These are phyloP conservation scores for Cutaneotrichosporon sp. DNA, from an alignment of 1,284 basidiomycete species.

Conservation along the genomic window DNA sequence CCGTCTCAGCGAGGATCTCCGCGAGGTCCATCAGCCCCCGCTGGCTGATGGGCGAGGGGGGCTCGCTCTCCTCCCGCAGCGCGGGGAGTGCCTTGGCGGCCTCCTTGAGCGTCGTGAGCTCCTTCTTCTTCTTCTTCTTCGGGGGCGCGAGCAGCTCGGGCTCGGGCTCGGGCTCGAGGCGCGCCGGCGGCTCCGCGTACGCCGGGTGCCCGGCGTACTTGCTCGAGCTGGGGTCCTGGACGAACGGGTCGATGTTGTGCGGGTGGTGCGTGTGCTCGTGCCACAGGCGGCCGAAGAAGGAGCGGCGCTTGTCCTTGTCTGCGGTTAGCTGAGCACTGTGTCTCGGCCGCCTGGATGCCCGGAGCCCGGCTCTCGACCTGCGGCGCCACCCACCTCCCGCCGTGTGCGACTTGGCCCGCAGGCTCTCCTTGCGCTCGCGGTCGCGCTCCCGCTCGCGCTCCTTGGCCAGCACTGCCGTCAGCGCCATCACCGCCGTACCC, in stretches of 20 bases:
- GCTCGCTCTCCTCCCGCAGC: neutral
- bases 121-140: neutral
- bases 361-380: too few species aligned
- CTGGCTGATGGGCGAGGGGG: neutral
- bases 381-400: neutral
- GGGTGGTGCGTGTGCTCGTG: neutral
- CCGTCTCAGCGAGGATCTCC: neutral
- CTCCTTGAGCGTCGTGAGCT: neutral
- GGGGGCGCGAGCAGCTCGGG: too few species aligned
- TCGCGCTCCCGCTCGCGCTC: neutral
- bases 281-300: neutral
- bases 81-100: neutral
- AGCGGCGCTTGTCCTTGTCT: neutral
- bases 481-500: neutral
- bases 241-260: neutral
- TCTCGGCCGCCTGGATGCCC: too few species aligned
- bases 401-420: neutral
- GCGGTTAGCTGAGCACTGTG: too few species aligned
- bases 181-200: too few species aligned
- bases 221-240: too few species aligned
- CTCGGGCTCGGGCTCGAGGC: too few species aligned
- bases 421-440: too few species aligned
- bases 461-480: neutral
- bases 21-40: neutral
- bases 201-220: too few species aligned